phyloP scores from a whole-genome alignment of 2,329 filamentous ascomycete species.

The Cordyceps tenuipes region DNA sequence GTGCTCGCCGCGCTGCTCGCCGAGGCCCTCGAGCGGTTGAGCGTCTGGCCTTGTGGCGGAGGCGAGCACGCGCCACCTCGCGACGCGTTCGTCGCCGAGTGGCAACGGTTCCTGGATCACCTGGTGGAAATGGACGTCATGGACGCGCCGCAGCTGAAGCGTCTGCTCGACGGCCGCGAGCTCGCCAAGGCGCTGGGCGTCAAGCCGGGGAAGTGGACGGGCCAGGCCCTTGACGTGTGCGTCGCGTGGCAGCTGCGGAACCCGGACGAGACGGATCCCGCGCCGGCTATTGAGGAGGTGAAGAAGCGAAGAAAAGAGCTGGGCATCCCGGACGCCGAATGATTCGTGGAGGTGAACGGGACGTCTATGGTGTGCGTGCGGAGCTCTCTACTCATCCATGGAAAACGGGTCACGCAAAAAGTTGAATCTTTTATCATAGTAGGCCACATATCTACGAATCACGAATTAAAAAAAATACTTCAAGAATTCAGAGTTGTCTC shows the following conservation, averaged over 20 bases:
- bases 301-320: constrained; percentile 42
- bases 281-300: constrained; percentile 53
- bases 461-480: constrained; percentile 1
- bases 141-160: constrained; percentile 49
- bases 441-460: neutral
- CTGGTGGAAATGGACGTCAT: constrained; percentile 46
- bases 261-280: constrained; percentile 53
- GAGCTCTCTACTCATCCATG: neutral
- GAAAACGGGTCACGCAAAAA: neutral
- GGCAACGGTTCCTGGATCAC: constrained; percentile 49
- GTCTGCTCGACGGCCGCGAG: constrained; percentile 65
- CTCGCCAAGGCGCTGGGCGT: constrained; percentile 59
- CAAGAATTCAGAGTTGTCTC: neutral
- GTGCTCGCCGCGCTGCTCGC: constrained; percentile 59
- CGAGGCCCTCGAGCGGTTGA: constrained; percentile 43
- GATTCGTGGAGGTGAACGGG: neutral
- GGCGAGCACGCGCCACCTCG: constrained; percentile 27
- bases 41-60: constrained; percentile 21
- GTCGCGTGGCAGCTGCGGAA: constrained; percentile 85
- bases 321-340: constrained; percentile 26
- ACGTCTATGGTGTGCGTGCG: neutral
- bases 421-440: constrained; percentile 1
- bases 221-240: constrained; percentile 66
- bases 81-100: constrained; percentile 37
- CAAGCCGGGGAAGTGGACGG: constrained; percentile 81